These are phyloP conservation scores for Phytophthora macrochlamydospora DNA, from an alignment of 352 stramenopile species.

Conservation along the genomic window DNA sequence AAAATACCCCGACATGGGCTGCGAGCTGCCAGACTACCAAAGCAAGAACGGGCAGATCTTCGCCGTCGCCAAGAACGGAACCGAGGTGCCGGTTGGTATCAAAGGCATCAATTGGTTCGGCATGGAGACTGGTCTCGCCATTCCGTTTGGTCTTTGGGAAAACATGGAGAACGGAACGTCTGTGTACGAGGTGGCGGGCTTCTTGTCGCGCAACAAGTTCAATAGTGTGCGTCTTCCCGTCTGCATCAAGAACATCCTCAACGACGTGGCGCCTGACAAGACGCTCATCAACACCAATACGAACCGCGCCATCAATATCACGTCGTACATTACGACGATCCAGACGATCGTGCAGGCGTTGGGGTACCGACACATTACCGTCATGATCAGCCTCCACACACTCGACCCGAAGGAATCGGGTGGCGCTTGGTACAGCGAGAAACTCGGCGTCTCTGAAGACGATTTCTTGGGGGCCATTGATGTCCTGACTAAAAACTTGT, in stretches of 20 bases:
- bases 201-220: slow-evolving; percentile 75
- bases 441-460: slow-evolving; percentile 53
- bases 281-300: slow-evolving; percentile 65
- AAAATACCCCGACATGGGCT: slow-evolving; percentile 60
- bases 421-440: slow-evolving; percentile 61
- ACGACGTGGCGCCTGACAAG: slow-evolving; percentile 46
- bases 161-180: slow-evolving; percentile 73
- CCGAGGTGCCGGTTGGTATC: slow-evolving; percentile 52
- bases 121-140: slow-evolving; percentile 65
- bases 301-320: slow-evolving; percentile 74
- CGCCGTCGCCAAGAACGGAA: slow-evolving; percentile 54
- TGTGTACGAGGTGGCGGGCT: slow-evolving; percentile 65
- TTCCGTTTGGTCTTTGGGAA: slow-evolving; percentile 78
- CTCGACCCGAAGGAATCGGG: slow-evolving; percentile 47
- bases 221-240: slow-evolving; percentile 67
- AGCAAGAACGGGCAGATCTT: slow-evolving; percentile 66
- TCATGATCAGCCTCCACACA: slow-evolving; percentile 79
- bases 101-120: slow-evolving; percentile 83
- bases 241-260: slow-evolving; percentile 61
- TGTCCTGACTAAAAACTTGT: slow-evolving; percentile 63
- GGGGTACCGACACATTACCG: slow-evolving; percentile 63
- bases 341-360: slow-evolving; percentile 62
- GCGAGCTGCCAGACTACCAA: slow-evolving; percentile 61
- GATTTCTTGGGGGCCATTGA: slow-evolving; percentile 62
- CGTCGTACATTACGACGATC: slow-evolving; percentile 67